These are phyloP conservation scores for Candida dajiaensis DNA, from an alignment of 805 yeast species.

Conservation along the genomic window DNA sequence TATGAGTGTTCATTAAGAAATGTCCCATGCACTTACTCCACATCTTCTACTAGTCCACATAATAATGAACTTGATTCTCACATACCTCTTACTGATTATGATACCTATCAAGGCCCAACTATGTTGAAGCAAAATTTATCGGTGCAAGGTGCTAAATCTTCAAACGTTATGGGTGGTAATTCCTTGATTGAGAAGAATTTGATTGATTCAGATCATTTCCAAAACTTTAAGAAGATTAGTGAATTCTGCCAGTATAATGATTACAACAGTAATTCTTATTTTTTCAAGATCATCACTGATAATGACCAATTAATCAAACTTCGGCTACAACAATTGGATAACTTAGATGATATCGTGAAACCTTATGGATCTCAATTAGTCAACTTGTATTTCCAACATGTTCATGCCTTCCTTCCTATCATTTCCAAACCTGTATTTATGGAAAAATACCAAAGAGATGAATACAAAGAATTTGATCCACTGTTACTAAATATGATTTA, in stretches of 20 bases:
- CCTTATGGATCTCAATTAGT: conserved; percentile 19
- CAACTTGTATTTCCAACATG: conserved; percentile 20
- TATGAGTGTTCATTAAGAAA: conserved; percentile 21
- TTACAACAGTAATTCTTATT: background rate
- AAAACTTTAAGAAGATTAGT: conserved; percentile 20
- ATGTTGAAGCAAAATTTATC: conserved; percentile 24
- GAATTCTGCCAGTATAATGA: conserved; percentile 8
- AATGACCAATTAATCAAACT: conserved; percentile 14
- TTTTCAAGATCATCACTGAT: conserved; percentile 22
- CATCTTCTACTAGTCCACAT: conserved; percentile 5
- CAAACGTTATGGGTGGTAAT: conserved; percentile 22
- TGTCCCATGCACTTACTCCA: conserved; percentile 15
- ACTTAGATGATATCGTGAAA: conserved; percentile 10
- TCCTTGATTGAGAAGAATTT: conserved; percentile 22
- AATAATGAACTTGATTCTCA: conserved; percentile 16
- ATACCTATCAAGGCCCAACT: conserved; percentile 23
- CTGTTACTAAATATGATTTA: conserved; percentile 22
- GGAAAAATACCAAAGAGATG: conserved; percentile 25
- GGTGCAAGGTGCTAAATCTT: conserved; percentile 23
- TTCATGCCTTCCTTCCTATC: conserved; percentile 25
- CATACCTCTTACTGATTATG: conserved; percentile 24
- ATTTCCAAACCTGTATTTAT: conserved; percentile 21
- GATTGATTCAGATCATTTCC: conserved; percentile 9
- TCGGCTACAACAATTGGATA: background rate
- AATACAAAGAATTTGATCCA: conserved; percentile 25